Percentiles rank a stretch among this genome's conserved stretches.
These are phyloP conservation scores for Neurospora intermedia DNA, from an alignment of 495 filamentous ascomycete genomes.

Conservation along the genomic window DNA sequence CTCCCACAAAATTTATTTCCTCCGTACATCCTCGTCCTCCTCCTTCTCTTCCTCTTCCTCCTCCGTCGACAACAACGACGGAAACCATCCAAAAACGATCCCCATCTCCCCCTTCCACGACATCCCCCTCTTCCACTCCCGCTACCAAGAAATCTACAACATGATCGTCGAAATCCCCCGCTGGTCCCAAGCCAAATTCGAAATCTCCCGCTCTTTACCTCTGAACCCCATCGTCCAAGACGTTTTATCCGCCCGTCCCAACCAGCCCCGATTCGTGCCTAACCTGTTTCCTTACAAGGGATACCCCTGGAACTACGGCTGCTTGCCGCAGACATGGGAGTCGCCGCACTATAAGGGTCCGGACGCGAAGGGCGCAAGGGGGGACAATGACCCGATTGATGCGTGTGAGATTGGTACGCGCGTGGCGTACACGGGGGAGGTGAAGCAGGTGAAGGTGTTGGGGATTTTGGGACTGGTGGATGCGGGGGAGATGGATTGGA, in stretches of 20 bases:
- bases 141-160: slow-evolving; percentile 9
- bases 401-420: slow-evolving; percentile 10
- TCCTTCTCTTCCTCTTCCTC: too few relatives aligned
- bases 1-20: neutral
- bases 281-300: slow-evolving; percentile 18
- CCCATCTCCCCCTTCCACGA: slow-evolving; percentile 5
- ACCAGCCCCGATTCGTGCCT: slow-evolving; percentile 8
- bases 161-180: slow-evolving; percentile 23
- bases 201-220: slow-evolving; percentile 1
- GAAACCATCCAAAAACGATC: neutral
- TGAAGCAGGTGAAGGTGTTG: slow-evolving; percentile 18
- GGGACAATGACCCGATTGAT: slow-evolving; percentile 21
- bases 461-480: slow-evolving; percentile 25
- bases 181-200: slow-evolving; percentile 21
- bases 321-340: slow-evolving; percentile 18
- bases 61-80: too few relatives aligned
- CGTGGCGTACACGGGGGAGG: slow-evolving; percentile 4
- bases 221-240: slow-evolving; percentile 21
- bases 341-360: slow-evolving; percentile 5
- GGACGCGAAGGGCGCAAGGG: neutral
- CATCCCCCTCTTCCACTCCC: neutral
- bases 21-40: neutral
- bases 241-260: neutral
- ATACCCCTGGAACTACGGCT: slow-evolving; percentile 20
- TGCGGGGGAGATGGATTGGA: slow-evolving; percentile 28